A percentile compares a stretch with the other conserved stretches of the same genome.
phyloP scores from a whole-genome alignment of 108 stramenopile genomes.

The Pelagomonas calceolata region DNA sequence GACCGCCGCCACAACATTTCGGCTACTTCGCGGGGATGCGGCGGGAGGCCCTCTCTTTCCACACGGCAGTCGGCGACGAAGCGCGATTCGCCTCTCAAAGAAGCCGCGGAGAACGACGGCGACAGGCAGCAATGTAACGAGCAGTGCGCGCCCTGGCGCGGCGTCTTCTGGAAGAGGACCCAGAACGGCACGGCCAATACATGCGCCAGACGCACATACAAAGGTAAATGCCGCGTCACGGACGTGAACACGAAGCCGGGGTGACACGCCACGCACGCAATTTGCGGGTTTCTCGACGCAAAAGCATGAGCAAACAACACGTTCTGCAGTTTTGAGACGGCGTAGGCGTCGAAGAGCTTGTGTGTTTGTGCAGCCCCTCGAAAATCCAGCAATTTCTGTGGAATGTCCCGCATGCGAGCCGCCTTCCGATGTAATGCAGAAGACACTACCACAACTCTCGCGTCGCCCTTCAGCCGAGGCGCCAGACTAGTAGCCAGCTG shows the following conservation, averaged over 20 bases:
- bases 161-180: constrained; percentile 10
- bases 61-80: no score
- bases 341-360: constrained; percentile 6
- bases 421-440: neutral
- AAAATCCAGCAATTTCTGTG: constrained; percentile 7
- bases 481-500: constrained; percentile 22
- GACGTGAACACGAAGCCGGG: constrained; percentile 12
- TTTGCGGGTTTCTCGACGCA: neutral
- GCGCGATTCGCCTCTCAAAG: neutral
- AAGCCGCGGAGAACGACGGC: neutral
- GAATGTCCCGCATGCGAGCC: neutral
- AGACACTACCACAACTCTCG: constrained; percentile 17
- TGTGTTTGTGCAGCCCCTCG: constrained; percentile 1
- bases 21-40: no score
- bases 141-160: constrained; percentile 14
- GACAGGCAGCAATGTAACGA: constrained; percentile 3
- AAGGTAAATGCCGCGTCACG: constrained; percentile 6
- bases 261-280: constrained; percentile 10
- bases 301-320: constrained; percentile 5
- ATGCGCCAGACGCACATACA: neutral
- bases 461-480: constrained; percentile 15
- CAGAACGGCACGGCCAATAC: neutral
- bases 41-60: no score
- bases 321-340: constrained; percentile 10
- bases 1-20: no score